These are phyloP conservation scores for Gracilaria caudata DNA, from an alignment of 23 red algal genomes.

Conservation along the genomic window DNA sequence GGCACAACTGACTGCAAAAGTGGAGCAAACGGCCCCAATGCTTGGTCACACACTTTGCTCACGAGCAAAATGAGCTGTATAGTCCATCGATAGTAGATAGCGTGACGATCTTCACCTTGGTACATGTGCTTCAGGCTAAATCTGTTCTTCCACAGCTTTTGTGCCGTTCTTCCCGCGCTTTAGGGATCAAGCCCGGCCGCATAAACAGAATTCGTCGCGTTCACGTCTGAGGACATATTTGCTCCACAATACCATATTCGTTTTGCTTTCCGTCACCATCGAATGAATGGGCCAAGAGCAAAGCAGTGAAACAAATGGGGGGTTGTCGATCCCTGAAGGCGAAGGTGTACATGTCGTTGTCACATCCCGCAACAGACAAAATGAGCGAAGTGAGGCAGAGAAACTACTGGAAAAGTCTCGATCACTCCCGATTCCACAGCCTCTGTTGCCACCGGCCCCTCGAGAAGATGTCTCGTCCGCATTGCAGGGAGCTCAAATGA, in stretches of 20 bases:
- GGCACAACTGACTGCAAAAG: too few species aligned
- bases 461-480: slow-evolving; percentile 53
- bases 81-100: not conserved
- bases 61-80: not conserved
- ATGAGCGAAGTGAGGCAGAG: slow-evolving; percentile 13
- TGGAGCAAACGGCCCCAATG: too few species aligned
- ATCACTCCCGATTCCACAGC: slow-evolving; percentile 46
- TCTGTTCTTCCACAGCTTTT: not conserved
- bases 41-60: not conserved
- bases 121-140: not conserved
- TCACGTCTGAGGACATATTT: not conserved
- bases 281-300: slow-evolving; percentile 79
- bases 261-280: not conserved
- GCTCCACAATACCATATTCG: not conserved
- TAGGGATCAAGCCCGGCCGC: not conserved
- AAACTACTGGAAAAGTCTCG: slow-evolving; percentile 35
- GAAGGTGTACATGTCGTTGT: slow-evolving; percentile 38
- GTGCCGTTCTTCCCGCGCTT: not conserved
- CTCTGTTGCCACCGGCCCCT: slow-evolving; percentile 42
- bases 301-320: slow-evolving; percentile 19
- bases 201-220: not conserved
- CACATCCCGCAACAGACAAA: not conserved
- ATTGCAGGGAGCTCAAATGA: slow-evolving; percentile 53
- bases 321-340: not conserved
- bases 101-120: not conserved